Evolutionary conservation across 805 yeast genomes (phyloP).

Genomic region (Clavispora vitiphila): DNA sequence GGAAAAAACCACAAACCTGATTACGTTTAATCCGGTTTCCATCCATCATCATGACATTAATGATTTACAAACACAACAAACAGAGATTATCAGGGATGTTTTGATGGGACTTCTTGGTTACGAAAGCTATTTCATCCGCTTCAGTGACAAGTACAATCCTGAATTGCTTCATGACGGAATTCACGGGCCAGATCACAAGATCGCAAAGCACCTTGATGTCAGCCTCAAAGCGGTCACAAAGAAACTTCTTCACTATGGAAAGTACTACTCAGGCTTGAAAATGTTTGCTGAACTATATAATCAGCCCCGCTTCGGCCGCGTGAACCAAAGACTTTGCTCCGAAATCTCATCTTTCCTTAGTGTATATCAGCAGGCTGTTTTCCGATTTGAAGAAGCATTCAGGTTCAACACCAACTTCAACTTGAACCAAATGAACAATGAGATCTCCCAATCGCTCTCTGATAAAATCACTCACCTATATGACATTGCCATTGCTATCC

Average conservation of each 20-base stretch:
- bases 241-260: conserved; percentile 57
- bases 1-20: conserved; percentile 2
- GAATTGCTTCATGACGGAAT: conserved; percentile 34
- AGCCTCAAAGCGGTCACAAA: conserved; percentile 67
- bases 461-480: conserved; percentile 48
- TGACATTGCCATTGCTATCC: conserved; percentile 51
- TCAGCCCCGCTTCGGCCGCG: conserved; percentile 55
- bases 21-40: background rate
- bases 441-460: conserved; percentile 22
- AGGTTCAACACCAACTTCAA: conserved; percentile 47
- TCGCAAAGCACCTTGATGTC: conserved; percentile 68
- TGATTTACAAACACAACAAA: conserved; percentile 63
- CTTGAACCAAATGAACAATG: conserved; percentile 49
- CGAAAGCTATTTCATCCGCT: conserved; percentile 76
- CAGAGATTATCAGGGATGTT: conserved; percentile 65
- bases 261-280: conserved; percentile 52
- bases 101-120: conserved; percentile 61
- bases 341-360: conserved; percentile 37
- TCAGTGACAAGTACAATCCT: conserved; percentile 56
- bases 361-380: conserved; percentile 24
- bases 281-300: conserved; percentile 61
- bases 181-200: conserved; percentile 69
- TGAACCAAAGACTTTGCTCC: conserved; percentile 67
- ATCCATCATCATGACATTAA: conserved; percentile 27
- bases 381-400: conserved; percentile 53